These are phyloP conservation scores for Mycotypha africana DNA, from an alignment of 371 early-diverging fungal species.

Conservation along the genomic window DNA sequence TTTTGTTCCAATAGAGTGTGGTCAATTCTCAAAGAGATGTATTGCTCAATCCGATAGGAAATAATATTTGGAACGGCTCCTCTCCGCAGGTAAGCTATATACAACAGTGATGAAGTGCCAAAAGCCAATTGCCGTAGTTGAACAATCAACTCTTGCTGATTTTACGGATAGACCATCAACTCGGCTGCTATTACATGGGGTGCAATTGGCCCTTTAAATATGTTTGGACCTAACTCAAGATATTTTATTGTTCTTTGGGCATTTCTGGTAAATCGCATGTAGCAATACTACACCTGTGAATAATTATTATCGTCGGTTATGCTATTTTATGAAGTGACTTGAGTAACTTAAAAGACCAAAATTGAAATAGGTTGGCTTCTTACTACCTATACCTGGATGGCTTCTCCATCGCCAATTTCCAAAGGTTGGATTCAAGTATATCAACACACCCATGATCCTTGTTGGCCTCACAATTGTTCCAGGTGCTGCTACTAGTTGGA, in stretches of 20 bases:
- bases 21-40: slow-evolving; percentile 39
- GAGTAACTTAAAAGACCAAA: too few species aligned
- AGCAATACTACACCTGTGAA: neutral
- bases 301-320: too few species aligned
- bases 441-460: slow-evolving; percentile 44
- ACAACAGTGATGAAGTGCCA: neutral
- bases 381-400: slow-evolving; percentile 31
- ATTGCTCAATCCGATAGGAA: slow-evolving; percentile 34
- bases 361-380: slow-evolving; percentile 16
- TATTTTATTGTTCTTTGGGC: slow-evolving; percentile 59
- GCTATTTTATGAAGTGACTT: too few species aligned
- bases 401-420: slow-evolving; percentile 28
- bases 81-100: slow-evolving; percentile 22
- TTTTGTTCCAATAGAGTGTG: slow-evolving; percentile 18
- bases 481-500: slow-evolving; percentile 35
- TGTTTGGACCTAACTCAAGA: slow-evolving; percentile 58
- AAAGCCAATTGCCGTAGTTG: neutral
- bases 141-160: too few species aligned
- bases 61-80: slow-evolving; percentile 50
- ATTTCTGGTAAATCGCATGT: slow-evolving; percentile 31
- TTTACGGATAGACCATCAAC: slow-evolving; percentile 46
- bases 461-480: slow-evolving; percentile 40
- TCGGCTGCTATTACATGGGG: slow-evolving; percentile 69
- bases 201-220: slow-evolving; percentile 65
- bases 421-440: slow-evolving; percentile 21